Conservation (phyloP, 208 protist genomes). For the Polymyxa betae region DNA sequence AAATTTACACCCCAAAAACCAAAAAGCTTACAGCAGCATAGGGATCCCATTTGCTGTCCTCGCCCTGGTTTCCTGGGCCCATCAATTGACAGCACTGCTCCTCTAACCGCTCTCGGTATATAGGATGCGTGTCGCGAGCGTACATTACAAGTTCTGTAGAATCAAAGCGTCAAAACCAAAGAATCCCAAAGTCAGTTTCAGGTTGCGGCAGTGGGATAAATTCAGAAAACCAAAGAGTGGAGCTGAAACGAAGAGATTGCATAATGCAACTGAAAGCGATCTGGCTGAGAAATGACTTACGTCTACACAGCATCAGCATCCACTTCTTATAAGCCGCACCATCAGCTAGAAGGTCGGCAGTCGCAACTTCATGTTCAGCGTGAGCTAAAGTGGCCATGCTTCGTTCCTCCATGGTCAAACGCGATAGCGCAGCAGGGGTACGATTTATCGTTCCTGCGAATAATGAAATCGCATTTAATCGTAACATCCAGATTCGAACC, state of each 20-base stretch:
- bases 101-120: neutral
- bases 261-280: no score
- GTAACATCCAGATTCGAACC: neutral
- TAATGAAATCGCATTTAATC: no score
- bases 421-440: neutral
- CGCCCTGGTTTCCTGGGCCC: neutral
- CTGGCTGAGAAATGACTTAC: no score
- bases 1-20: neutral
- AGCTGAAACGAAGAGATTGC: neutral
- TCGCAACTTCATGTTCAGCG: constrained; percentile 25
- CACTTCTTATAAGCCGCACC: neutral
- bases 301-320: neutral
- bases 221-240: neutral
- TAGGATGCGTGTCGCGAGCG: neutral
- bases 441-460: no score
- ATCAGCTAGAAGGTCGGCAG: neutral
- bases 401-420: neutral
- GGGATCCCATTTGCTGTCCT: neutral
- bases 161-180: no score
- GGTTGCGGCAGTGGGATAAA: no score
- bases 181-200: no score
- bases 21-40: constrained; percentile 12
- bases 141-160: constrained; percentile 12
- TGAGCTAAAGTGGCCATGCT: neutral
- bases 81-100: constrained; percentile 1